These are phyloP conservation scores for Globisporangium lucens DNA, from an alignment of 352 stramenopile genomes.

Conservation along the genomic window DNA sequence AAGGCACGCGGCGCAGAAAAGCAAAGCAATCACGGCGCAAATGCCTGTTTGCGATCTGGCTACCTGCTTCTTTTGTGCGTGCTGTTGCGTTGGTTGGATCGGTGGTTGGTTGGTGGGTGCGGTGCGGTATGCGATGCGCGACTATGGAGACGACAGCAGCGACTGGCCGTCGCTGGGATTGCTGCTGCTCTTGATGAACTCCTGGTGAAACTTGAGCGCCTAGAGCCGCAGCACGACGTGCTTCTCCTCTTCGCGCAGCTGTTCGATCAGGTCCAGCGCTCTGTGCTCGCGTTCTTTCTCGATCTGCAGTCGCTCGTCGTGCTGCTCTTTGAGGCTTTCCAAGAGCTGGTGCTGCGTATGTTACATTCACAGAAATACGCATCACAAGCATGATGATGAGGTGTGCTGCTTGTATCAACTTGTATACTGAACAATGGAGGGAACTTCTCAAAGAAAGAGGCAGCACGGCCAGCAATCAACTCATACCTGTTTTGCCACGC, in stretches of 20 bases:
- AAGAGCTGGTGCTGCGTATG: conserved; percentile 35
- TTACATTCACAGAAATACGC: background rate
- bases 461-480: background rate
- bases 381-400: background rate
- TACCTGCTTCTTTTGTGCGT: background rate
- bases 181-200: conserved; percentile 31
- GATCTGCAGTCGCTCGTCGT: conserved; percentile 29
- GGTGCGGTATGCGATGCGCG: background rate
- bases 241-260: conserved; percentile 58
- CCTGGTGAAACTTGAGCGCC: conserved; percentile 52
- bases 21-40: background rate
- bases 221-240: conserved; percentile 49
- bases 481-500: conserved; percentile 38
- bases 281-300: conserved; percentile 45
- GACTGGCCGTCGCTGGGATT: background rate
- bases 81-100: background rate
- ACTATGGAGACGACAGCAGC: background rate
- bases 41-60: background rate
- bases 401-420: background rate
- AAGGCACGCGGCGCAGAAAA: background rate
- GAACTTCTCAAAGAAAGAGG: background rate
- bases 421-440: background rate
- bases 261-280: conserved; percentile 30
- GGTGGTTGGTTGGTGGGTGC: background rate
- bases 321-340: conserved; percentile 32